Evolutionary conservation across 768 basidiomycete species (phyloP).

Genomic region (Russula dissimulans): DNA sequence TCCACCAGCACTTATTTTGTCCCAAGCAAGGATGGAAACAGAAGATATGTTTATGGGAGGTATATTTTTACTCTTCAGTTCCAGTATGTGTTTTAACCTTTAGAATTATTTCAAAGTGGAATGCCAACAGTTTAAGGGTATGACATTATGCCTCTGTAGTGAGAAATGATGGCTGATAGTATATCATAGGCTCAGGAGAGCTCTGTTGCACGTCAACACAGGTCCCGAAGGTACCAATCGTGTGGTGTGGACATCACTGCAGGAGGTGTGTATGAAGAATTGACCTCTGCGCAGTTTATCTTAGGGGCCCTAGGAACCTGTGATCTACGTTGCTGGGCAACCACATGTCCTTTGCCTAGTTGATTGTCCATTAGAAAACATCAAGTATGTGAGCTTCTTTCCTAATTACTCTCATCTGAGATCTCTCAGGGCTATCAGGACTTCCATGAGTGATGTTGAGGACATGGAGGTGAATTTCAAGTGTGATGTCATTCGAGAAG

Average conservation of each 20-base stretch:
- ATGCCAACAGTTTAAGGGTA: conserved; percentile 94
- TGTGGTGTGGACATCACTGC: conserved; percentile 90
- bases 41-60: conserved; percentile 73
- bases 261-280: conserved; percentile 51
- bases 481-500: conserved; percentile 75
- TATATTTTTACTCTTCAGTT: conserved; percentile 22
- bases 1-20: conserved; percentile 31
- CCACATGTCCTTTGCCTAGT: conserved; percentile 87
- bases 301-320: conserved; percentile 60
- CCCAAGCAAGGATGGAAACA: conserved; percentile 29
- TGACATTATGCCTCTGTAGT: conserved; percentile 11
- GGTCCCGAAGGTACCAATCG: conserved; percentile 63
- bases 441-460: conserved; percentile 85
- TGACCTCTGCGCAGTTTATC: neutral
- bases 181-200: conserved; percentile 55
- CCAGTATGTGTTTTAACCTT: neutral
- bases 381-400: conserved; percentile 55
- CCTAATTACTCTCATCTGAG: neutral
- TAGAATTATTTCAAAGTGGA: conserved; percentile 44
- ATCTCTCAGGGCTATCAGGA: conserved; percentile 71
- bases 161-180: neutral
- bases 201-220: conserved; percentile 71
- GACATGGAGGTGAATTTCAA: conserved; percentile 85
- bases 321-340: conserved; percentile 77
- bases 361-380: conserved; percentile 84